Base-by-base conservation (phyloP, 2,329 filamentous ascomycete species). In the Exophiala alcalophila region DNA sequence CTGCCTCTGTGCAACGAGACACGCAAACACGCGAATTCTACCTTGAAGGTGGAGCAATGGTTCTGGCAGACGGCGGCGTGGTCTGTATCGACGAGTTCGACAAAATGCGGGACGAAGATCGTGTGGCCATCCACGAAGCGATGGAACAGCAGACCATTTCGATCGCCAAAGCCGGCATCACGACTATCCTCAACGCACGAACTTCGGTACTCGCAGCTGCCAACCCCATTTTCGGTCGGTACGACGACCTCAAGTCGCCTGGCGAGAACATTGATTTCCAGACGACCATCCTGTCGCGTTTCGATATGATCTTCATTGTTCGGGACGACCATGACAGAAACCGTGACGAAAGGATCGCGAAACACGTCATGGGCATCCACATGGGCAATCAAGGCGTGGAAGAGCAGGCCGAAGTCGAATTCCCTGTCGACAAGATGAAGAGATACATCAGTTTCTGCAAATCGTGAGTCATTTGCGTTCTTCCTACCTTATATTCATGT, bases 71-170 rank as follows among this genome's bases (percentile, higher is more conserved):
- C 55, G 90, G 90, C 2, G 92, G 92, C 57, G 91, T 97, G 1
- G 92, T 97, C 7, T 97, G 92, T 66, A 98, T 98, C 57, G 92
- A 98, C 61, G 92, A 98, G 68, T 98, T 98, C 61, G 92, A 98
- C 71, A 98, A 98, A 74, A 98, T 98, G 92, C 79, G 92, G 50
- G 92, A 98, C 62, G 92, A 98, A 65, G 92, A 98, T 59, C 80
- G 92, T 57, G 92, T 97, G 5, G 92, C 92, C 2, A 98, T 98
- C 55, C 92, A 98, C 74, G 92, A 98, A 77, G 92, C 92, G 45
- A 98, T 98, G 92, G 92, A 98, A 64, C 92, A 98, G 69, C 92
- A 98, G 66, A 98, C 92, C 0, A 98, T 98, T 49, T 97, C 92
- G 8, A 97, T 98, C 57, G 92, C 92, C 52, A 62, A 98, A 69